phyloP scores from a whole-genome alignment of 345 rosid species.

The Sisymbrium irio region DNA sequence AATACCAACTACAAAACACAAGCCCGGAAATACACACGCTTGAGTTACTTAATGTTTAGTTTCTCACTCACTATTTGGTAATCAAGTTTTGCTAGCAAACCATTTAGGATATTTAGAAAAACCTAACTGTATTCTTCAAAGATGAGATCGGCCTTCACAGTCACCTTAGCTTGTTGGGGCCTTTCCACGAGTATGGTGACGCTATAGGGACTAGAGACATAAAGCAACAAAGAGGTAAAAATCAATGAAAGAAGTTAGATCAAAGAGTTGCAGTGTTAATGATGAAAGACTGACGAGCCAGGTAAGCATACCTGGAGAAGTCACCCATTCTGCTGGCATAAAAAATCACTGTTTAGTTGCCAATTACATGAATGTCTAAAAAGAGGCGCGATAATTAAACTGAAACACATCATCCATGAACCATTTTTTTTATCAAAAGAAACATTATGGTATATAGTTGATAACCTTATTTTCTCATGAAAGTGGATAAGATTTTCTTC shows the following conservation, averaged over 20 bases:
- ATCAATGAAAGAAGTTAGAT: neutral
- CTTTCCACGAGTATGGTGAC: slow-evolving; percentile 49
- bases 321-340: slow-evolving; percentile 76
- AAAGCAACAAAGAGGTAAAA: neutral
- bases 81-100: slow-evolving; percentile 7
- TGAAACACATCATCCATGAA: slow-evolving; percentile 13
- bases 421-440: neutral
- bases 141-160: slow-evolving; percentile 75
- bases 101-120: neutral
- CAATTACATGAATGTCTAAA: slow-evolving; percentile 14
- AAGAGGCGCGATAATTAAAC: slow-evolving; percentile 1
- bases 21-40: neutral
- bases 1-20: slow-evolving; percentile 60
- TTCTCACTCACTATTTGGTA: neutral
- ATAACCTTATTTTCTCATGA: slow-evolving; percentile 93
- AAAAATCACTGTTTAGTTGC: slow-evolving; percentile 33
- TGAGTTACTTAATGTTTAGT: neutral
- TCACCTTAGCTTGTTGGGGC: slow-evolving; percentile 51
- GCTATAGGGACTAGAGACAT: slow-evolving; percentile 70
- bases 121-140: slow-evolving; percentile 83
- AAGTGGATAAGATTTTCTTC: slow-evolving; percentile 83
- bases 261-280: neutral
- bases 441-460: neutral
- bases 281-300: slow-evolving; percentile 4
- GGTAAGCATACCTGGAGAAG: slow-evolving; percentile 70